These are phyloP conservation scores for Diaporthe batatas DNA, from an alignment of 2,329 filamentous ascomycete species.

Conservation along the genomic window DNA sequence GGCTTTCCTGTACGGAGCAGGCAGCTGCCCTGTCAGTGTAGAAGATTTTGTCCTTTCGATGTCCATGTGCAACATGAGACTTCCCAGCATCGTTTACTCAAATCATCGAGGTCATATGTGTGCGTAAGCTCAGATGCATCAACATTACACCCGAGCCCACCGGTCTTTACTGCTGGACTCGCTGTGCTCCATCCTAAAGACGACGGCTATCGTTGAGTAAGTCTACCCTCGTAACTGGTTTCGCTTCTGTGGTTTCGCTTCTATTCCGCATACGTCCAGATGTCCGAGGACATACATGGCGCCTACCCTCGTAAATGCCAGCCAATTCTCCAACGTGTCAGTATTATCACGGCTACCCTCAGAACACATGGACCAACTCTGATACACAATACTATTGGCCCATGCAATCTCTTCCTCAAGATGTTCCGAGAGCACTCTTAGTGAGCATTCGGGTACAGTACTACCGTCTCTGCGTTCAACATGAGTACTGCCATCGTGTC, in stretches of 20 bases:
- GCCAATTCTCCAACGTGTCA: not conserved
- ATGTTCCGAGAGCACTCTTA: slow-evolving; percentile 21
- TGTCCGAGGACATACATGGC: too few relatives aligned
- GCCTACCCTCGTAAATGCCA: not conserved
- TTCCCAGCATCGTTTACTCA: not conserved
- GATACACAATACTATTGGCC: slow-evolving; percentile 28
- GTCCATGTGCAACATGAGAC: not conserved
- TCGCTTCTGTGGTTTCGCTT: too few relatives aligned
- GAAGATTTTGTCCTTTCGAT: not conserved
- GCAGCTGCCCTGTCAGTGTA: not conserved
- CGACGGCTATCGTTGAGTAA: slow-evolving; percentile 28
- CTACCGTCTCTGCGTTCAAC: slow-evolving; percentile 2
- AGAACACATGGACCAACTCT: slow-evolving; percentile 27
- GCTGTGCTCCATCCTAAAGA: not conserved
- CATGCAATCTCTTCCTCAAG: slow-evolving; percentile 14
- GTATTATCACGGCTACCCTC: slow-evolving; percentile 29
- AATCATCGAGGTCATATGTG: not conserved
- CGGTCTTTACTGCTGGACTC: too few relatives aligned
- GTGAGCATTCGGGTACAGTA: slow-evolving; percentile 24
- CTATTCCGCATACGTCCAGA: too few relatives aligned
- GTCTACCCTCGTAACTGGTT: not conserved
- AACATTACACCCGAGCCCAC: not conserved
- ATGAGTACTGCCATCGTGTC: slow-evolving; percentile 23
- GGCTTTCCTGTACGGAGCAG: too few relatives aligned
- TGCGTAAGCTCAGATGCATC: slow-evolving; percentile 10